Conservation (phyloP, 495 filamentous ascomycete genomes). For the Hypoxylon intermedium region DNA sequence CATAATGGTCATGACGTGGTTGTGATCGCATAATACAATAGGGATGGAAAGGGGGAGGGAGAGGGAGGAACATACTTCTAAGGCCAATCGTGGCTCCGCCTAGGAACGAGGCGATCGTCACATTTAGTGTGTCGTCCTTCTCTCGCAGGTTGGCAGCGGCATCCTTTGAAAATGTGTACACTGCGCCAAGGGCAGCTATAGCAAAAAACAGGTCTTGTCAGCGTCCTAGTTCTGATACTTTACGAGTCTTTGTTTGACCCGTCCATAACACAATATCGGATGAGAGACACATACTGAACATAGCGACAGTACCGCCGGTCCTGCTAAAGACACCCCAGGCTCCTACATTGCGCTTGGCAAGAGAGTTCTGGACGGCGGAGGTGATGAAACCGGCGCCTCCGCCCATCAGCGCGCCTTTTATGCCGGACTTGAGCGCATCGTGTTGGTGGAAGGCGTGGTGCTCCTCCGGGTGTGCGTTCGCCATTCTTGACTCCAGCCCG, state of each 20-base stretch:
- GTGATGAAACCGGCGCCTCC: constrained; percentile 72
- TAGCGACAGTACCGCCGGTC: constrained; percentile 47
- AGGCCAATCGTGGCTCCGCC: constrained; percentile 50
- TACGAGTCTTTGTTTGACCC: constrained; percentile 37
- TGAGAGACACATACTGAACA: constrained; percentile 53
- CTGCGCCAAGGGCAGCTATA: constrained; percentile 78
- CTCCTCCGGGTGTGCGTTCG: constrained; percentile 38
- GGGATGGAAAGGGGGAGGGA: no score
- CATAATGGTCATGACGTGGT: background rate
- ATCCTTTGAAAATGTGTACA: constrained; percentile 72
- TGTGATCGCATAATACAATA: no score
- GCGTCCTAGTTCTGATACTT: constrained; percentile 24
- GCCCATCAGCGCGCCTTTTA: constrained; percentile 68
- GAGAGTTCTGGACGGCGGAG: constrained; percentile 83
- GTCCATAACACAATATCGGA: no score
- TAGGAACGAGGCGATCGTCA: constrained; percentile 49
- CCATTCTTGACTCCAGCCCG: constrained; percentile 40
- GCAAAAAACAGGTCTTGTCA: constrained; percentile 16
- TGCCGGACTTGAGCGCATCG: constrained; percentile 74
- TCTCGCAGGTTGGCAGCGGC: constrained; percentile 56
- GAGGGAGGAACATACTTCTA: constrained; percentile 38
- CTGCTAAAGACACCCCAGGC: constrained; percentile 77
- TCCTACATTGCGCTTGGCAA: constrained; percentile 79
- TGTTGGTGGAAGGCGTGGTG: constrained; percentile 67
- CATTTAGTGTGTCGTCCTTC: constrained; percentile 52